phyloP scores from a whole-genome alignment of 208 protist genomes.

The Naegleria fowleri region DNA sequence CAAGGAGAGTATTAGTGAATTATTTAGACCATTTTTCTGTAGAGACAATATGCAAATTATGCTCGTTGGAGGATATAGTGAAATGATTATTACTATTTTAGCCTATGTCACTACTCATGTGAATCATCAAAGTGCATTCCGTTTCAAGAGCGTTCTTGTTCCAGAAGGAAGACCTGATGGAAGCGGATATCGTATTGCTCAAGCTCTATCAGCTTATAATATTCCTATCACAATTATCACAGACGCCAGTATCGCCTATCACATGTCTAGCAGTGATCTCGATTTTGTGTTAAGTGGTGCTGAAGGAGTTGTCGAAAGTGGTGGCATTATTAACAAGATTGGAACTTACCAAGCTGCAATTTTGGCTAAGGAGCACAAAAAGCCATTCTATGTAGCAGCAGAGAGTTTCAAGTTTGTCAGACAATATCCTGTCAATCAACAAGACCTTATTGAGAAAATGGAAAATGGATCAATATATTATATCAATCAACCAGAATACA shows the following conservation, averaged over 20 bases:
- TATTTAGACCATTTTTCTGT: conserved; percentile 12
- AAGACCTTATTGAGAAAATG: conserved; percentile 61
- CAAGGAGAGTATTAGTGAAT: neutral
- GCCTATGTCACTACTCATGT: neutral
- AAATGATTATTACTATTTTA: neutral
- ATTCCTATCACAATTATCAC: conserved; percentile 55
- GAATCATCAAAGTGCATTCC: neutral
- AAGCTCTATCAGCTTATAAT: neutral
- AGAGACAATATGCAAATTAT: conserved; percentile 7
- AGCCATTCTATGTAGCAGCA: conserved; percentile 95
- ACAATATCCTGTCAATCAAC: conserved; percentile 89
- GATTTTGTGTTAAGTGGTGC: conserved; percentile 94
- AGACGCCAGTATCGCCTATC: conserved; percentile 68
- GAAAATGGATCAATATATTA: conserved; percentile 36
- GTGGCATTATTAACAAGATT: conserved; percentile 96
- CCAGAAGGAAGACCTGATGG: conserved; percentile 12
- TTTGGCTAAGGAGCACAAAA: conserved; percentile 84
- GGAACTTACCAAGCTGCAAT: conserved; percentile 94
- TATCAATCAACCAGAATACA: conserved; percentile 9
- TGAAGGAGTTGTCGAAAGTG: conserved; percentile 96
- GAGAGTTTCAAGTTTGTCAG: conserved; percentile 98
- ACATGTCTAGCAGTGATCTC: conserved; percentile 66
- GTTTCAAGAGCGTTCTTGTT: neutral
- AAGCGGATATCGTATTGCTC: neutral
- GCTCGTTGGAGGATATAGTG: neutral